Evolutionary conservation across 805 yeast species (phyloP).

Genomic region (Tetrapisispora namnaoensis): DNA sequence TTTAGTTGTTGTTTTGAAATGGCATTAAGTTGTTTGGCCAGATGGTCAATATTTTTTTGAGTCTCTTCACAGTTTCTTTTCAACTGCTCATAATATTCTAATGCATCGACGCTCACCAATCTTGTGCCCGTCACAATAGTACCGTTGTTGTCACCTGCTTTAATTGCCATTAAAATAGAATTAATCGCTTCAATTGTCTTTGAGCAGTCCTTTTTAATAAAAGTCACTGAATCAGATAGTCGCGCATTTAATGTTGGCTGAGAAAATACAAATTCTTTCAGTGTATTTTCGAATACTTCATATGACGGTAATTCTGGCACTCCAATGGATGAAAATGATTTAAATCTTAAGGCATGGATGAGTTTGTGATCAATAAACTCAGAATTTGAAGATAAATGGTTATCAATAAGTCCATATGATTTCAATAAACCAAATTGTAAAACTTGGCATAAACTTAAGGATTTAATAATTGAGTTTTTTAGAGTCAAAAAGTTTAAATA

Average conservation of each 20-base stretch:
- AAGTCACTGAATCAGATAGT: constrained; percentile 10
- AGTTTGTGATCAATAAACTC: constrained; percentile 22
- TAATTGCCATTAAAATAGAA: constrained; percentile 12
- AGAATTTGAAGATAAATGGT: constrained; percentile 17
- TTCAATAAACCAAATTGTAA: constrained; percentile 26
- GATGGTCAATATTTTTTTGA: constrained; percentile 8
- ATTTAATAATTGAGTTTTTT: constrained; percentile 20
- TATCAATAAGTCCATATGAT: constrained; percentile 19
- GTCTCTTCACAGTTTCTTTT: constrained; percentile 11
- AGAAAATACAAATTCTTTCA: constrained; percentile 13
- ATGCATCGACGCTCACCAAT: constrained; percentile 25
- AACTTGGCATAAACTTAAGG: constrained; percentile 28
- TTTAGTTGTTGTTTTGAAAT: not conserved
- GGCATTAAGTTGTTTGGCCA: constrained; percentile 4
- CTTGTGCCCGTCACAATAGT: constrained; percentile 18
- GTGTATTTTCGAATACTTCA: constrained; percentile 16
- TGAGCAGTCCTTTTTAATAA: constrained; percentile 12
- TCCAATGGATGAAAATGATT: constrained; percentile 72
- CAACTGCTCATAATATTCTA: constrained; percentile 23
- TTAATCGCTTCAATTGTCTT: constrained; percentile 10
- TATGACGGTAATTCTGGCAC: constrained; percentile 57
- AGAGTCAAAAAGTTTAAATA: constrained; percentile 19
- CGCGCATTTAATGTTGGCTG: constrained; percentile 14
- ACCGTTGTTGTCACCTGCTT: constrained; percentile 16
- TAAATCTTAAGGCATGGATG: constrained; percentile 54